Base-by-base conservation (phyloP, 2,329 filamentous ascomycete species). In the Tolypocladium pustulatum region DNA sequence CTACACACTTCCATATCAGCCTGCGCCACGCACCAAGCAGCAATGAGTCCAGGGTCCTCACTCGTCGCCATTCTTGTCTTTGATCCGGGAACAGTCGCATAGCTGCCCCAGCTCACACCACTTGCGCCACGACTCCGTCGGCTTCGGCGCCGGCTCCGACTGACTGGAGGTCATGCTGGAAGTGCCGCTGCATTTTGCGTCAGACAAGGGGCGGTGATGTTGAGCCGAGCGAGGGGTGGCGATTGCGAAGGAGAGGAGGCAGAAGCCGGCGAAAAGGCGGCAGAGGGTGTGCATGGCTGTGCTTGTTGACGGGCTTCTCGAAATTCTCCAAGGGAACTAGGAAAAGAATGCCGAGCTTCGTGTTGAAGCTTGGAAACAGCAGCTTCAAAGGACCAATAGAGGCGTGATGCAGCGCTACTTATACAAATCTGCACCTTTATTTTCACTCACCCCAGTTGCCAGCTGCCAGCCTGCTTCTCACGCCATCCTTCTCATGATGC, bases 11-110 rank as follows among this genome's bases (percentile, higher is more conserved):
- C 2, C 49, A 17, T 8, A 12, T 52, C 49, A 52, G 30, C 30
- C 30, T 9, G 13, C 30, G 5, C 20, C 3, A 17, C 27, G 32
- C 3, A 17, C 37, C 63, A 22, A 63, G 54, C 4, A 27, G 36
- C n/a, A 10, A 36, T 20, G 32, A 13, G 4, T 1, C 13, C 10
- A 9, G 0, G 4, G n/a, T 1, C 4, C 61, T 46, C 59, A 71
- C 71, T 70, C 69, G 15, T 68, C 60, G 55, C 69, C 65, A 22
- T 69, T 58, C 54, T 68, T 66, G 46, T 72, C 64, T 34, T 63
- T 49, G 43, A 69, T 66, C 12, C 56, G 57, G 8, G 63, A 63
- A 56, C 69, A 71, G 59, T 71, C 69, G 51, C 69, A 71, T 25
- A 59, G 46, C 12, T 64, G 65, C 1, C 66, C 67, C 1, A 56